Percentiles rank a stretch among this genome's conserved stretches.
Conservation (phyloP, 2,329 filamentous ascomycete species). For the Cercospora zeina region DNA sequence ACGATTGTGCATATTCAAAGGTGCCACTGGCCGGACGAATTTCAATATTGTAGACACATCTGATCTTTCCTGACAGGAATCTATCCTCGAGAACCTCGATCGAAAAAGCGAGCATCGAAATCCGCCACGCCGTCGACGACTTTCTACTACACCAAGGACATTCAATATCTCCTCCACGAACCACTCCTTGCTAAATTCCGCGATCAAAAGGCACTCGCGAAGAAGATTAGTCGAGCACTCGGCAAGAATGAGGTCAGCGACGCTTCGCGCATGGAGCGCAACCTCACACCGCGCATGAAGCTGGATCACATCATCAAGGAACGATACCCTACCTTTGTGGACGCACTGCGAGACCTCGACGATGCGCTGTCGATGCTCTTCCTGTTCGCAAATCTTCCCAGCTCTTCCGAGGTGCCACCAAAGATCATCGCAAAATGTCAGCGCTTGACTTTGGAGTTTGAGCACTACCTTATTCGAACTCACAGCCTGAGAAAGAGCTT, state of each 20-base stretch:
- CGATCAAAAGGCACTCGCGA: conserved; percentile 93
- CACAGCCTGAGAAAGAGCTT: conserved; percentile 94
- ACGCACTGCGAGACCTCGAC: conserved; percentile 90
- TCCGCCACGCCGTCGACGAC: conserved; percentile 87
- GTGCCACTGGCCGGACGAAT: conserved; percentile 37
- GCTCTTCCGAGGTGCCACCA: conserved; percentile 81
- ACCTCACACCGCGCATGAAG: conserved; percentile 82
- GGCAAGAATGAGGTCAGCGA: conserved; percentile 88
- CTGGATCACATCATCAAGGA: conserved; percentile 97
- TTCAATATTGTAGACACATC: background rate
- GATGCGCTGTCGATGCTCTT: conserved; percentile 97
- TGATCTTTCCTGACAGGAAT: conserved; percentile 58
- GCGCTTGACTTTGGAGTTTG: conserved; percentile 88
- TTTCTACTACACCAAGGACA: conserved; percentile 91
- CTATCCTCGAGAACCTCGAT: conserved; percentile 94
- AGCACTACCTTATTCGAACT: conserved; percentile 94
- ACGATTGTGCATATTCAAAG: conserved; percentile 99
- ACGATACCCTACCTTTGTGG: conserved; percentile 94
- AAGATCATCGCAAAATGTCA: conserved; percentile 97
- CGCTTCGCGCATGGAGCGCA: conserved; percentile 86
- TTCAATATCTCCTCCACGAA: conserved; percentile 97
- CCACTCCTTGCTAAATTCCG: conserved; percentile 91
- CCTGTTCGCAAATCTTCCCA: conserved; percentile 93
- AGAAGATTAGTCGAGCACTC: conserved; percentile 93
- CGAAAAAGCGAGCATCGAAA: conserved; percentile 95